These are phyloP conservation scores for Coniochaeta hoffmannii DNA, from an alignment of 2,329 filamentous ascomycete genomes.

Conservation along the genomic window DNA sequence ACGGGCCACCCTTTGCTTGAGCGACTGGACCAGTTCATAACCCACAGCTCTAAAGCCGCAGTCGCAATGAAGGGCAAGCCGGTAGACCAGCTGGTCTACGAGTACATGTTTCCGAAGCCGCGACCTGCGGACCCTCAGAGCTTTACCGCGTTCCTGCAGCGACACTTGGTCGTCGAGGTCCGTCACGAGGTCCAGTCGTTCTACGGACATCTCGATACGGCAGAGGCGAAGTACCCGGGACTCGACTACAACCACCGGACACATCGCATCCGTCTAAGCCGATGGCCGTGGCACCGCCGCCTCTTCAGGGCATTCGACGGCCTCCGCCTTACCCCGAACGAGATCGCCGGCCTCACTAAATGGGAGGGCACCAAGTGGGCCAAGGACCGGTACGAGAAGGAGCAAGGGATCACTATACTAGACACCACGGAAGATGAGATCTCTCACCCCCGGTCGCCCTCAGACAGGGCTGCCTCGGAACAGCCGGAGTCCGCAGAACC, in stretches of 20 bases:
- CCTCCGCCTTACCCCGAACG: slow-evolving; percentile 58
- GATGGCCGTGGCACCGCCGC: slow-evolving; percentile 68
- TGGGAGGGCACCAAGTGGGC: slow-evolving; percentile 84
- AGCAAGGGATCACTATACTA: slow-evolving; percentile 60
- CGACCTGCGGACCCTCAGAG: slow-evolving; percentile 61
- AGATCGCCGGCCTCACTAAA: slow-evolving; percentile 66
- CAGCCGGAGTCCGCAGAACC: slow-evolving; percentile 9
- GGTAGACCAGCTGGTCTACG: slow-evolving; percentile 66
- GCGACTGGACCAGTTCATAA: neutral
- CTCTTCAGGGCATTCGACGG: slow-evolving; percentile 70
- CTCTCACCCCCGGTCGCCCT: no score
- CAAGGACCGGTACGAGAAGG: slow-evolving; percentile 69
- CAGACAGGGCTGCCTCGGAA: slow-evolving; percentile 46
- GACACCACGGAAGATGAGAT: slow-evolving; percentile 69
- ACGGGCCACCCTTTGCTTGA: no score
- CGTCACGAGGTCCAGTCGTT: slow-evolving; percentile 72
- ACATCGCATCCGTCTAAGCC: slow-evolving; percentile 69
- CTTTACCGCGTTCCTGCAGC: slow-evolving; percentile 63
- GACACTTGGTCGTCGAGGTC: slow-evolving; percentile 68
- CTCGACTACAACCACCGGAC: slow-evolving; percentile 69
- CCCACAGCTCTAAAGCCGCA: neutral
- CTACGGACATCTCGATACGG: slow-evolving; percentile 71
- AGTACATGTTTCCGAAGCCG: slow-evolving; percentile 63
- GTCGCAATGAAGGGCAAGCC: slow-evolving; percentile 61
- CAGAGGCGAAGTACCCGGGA: slow-evolving; percentile 75